Evolutionary conservation across 176 grass and related monocot species (phyloP), one percentile per base, ranked within the genome.

Genomic region (Alopecurus myosuroides): DNA sequence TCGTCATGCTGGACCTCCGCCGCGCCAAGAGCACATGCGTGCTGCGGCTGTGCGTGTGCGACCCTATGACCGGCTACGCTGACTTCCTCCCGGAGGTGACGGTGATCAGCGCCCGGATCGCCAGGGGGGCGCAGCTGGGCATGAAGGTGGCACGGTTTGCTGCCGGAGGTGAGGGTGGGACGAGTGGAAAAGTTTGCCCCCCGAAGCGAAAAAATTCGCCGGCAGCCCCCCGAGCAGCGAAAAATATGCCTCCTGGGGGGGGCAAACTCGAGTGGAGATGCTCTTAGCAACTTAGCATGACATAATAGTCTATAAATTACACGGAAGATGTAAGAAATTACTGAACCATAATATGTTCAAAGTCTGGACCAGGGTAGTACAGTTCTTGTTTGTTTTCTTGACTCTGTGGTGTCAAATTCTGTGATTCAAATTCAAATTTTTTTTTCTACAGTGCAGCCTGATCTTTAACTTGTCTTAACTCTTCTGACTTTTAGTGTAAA

Each of bases 1-100:
- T 29, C 39, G 26, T 86, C 64, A 76, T 86, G 7, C 14, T 86
- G 3, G 84, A 86, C 37, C 76, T 79, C 52, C 76, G 51, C 20
- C 64, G 65, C 84, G 7, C 26, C 45, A 77, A 41, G 20, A 70
- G 12, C 76, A 26, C 46, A 20, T 41, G 45, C 64, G 64, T 40
- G 5, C 65, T 86, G 76, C n/a, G 23, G 1, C 39, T 86, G 1
- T 53, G 66, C 51, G 66, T 80, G 50, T 86, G 29, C 76, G 33
- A 80, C 52, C 84, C 65, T 15, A 56, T 80, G 37, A 12, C 36
- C 48, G 11, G 29, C 49, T 35, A 50, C 23, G 25, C 33, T 26
- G 19, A 78, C 64, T 49, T 71, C 13, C 76, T 85, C 26, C 82
- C 72, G n/a, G 72, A 84, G 4, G 45, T 48, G 10, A 4, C 1